These are phyloP conservation scores for Tuber calosporum DNA, from an alignment of 495 filamentous ascomycete genomes.

Conservation along the genomic window DNA sequence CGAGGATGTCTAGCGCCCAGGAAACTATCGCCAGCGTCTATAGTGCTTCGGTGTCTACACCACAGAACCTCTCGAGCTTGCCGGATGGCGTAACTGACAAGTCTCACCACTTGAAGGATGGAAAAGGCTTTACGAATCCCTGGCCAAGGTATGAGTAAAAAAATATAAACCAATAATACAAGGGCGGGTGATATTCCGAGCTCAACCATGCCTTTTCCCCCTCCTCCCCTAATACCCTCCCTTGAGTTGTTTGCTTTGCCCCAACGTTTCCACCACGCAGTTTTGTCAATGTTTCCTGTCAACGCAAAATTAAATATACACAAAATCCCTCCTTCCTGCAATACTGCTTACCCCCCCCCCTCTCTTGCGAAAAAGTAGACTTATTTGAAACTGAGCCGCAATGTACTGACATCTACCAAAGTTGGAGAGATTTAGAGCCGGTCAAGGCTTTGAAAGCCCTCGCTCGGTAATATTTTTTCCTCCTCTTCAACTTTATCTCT, in stretches of 20 bases:
- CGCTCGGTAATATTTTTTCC: neutral
- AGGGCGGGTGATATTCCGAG: neutral
- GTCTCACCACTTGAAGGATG: constrained; percentile 32
- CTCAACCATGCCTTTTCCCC: constrained; percentile 4
- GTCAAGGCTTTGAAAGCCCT: neutral
- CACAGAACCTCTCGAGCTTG: constrained; percentile 17
- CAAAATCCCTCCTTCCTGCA: constrained; percentile 4
- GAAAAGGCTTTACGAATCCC: constrained; percentile 37
- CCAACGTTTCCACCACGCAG: constrained; percentile 8
- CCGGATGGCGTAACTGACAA: constrained; percentile 34
- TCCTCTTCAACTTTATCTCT: neutral
- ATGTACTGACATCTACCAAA: neutral
- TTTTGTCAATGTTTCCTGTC: constrained; percentile 17
- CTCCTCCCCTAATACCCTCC: constrained; percentile 16
- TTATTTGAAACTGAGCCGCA: neutral
- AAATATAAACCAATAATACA: neutral
- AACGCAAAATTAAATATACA: neutral
- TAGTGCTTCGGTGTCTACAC: constrained; percentile 29
- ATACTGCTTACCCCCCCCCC: neutral
- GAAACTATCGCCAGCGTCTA: constrained; percentile 34
- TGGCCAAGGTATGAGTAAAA: constrained; percentile 39
- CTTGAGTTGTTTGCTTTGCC: neutral
- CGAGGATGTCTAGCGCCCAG: constrained; percentile 33
- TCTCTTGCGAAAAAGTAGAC: neutral
- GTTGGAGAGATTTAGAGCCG: neutral